These are phyloP conservation scores for Beauveria sp. DNA, from an alignment of 2,329 filamentous ascomycete genomes.

Conservation along the genomic window DNA sequence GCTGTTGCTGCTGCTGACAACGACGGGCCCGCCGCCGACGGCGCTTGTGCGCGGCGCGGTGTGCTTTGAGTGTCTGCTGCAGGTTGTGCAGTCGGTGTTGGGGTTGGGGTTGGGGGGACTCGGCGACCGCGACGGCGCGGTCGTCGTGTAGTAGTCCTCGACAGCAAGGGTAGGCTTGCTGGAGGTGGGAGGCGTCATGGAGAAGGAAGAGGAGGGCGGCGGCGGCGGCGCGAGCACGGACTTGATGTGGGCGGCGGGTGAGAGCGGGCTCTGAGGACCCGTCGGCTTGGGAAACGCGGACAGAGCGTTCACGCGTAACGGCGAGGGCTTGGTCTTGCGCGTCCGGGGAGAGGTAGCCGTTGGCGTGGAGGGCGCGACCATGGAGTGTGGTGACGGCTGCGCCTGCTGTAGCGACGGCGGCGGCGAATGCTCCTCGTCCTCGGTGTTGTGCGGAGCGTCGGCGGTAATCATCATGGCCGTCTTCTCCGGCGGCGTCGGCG, in stretches of 20 bases:
- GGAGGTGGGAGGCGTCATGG: not conserved
- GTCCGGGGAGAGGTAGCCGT: not conserved
- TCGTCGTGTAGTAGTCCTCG: not conserved
- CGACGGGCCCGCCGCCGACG: not conserved
- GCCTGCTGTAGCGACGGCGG: too few relatives aligned
- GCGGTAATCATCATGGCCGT: not conserved
- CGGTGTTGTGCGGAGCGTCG: too few relatives aligned
- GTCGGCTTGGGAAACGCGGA: conserved; percentile 4
- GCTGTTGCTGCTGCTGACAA: not conserved
- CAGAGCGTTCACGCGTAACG: not conserved
- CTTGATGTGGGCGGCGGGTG: not conserved
- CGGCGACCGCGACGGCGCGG: not conserved
- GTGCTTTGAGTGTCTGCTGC: not conserved
- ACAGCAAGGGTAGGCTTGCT: not conserved
- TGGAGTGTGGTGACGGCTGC: not conserved
- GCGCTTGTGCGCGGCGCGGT: not conserved
- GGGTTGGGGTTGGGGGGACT: not conserved
- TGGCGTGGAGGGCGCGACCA: not conserved
- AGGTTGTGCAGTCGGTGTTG: too few relatives aligned
- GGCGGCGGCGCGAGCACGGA: conserved; percentile 7
- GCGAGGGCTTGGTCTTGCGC: conserved; percentile 3
- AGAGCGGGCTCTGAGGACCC: conserved; percentile 7
- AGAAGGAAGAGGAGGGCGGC: too few relatives aligned
- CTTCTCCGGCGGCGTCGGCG: not conserved
- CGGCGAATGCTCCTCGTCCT: too few relatives aligned